These are phyloP conservation scores for Globisporangium ultimum DNA, from an alignment of 352 stramenopile species.

Conservation along the genomic window DNA sequence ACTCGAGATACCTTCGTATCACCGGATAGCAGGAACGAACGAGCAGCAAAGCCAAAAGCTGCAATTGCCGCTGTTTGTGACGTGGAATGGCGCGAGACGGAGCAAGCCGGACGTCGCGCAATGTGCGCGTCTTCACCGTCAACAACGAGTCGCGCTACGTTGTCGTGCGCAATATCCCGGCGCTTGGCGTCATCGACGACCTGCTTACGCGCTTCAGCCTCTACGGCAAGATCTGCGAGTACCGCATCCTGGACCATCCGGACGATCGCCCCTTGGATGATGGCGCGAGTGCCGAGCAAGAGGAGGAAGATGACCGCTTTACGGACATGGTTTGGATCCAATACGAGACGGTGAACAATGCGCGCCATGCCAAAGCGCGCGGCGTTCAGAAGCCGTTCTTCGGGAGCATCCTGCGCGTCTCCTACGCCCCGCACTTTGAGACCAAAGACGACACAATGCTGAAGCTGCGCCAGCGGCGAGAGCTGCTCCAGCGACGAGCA, in stretches of 20 bases:
- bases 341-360: conserved; percentile 76
- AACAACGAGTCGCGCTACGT: conserved; percentile 56
- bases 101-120: conserved; percentile 4
- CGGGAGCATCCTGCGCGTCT: conserved; percentile 54
- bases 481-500: conserved; percentile 28
- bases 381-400: conserved; percentile 63
- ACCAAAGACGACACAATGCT: conserved; percentile 47
- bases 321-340: conserved; percentile 66
- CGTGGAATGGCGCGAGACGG: conserved; percentile 1
- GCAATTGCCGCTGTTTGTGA: too few relatives aligned
- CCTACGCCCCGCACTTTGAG: conserved; percentile 66
- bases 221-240: conserved; percentile 48
- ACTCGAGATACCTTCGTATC: too few relatives aligned
- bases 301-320: conserved; percentile 33
- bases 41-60: too few relatives aligned
- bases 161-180: conserved; percentile 58
- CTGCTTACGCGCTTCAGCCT: conserved; percentile 49
- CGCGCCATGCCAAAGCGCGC: conserved; percentile 59
- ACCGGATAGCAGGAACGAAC: too few relatives aligned
- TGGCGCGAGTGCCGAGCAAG: not conserved
- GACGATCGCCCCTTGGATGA: conserved; percentile 22
- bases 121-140: conserved; percentile 56
- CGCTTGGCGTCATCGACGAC: conserved; percentile 51
- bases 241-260: conserved; percentile 45
- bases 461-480: conserved; percentile 58